Evolutionary conservation across 257 asterid species (phyloP).

Genomic region (Asclepias syriaca): DNA sequence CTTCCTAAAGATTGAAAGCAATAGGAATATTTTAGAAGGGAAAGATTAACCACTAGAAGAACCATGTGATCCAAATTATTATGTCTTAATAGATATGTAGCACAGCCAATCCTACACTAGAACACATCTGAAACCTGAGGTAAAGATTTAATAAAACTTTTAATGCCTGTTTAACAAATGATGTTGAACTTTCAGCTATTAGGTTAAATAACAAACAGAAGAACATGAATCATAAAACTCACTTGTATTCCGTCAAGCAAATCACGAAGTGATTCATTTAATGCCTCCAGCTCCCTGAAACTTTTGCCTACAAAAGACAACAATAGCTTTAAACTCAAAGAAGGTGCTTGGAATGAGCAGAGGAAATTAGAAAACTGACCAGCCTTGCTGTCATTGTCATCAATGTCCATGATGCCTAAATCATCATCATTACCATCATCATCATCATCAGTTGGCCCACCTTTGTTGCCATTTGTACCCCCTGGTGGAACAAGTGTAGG

Average conservation of each 20-base stretch:
- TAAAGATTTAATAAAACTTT: background rate
- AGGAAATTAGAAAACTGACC: constrained; percentile 30
- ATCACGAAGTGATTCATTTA: constrained; percentile 80
- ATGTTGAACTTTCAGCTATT: constrained; percentile 7
- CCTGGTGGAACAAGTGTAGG: constrained; percentile 72
- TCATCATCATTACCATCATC: constrained; percentile 52
- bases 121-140: constrained; percentile 7
- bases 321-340: constrained; percentile 4
- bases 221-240: constrained; percentile 13
- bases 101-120: background rate
- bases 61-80: background rate
- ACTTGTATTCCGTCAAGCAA: constrained; percentile 97
- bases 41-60: background rate
- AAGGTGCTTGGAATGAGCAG: background rate
- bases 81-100: background rate
- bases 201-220: background rate
- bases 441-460: constrained; percentile 33
- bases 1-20: constrained; percentile 53
- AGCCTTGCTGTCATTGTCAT: constrained; percentile 39
- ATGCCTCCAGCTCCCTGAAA: constrained; percentile 61
- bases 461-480: constrained; percentile 52
- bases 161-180: background rate
- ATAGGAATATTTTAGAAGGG: constrained; percentile 2
- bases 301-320: constrained; percentile 41
- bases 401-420: constrained; percentile 62